A percentile compares a stretch with the other conserved stretches of the same genome.
Evolutionary conservation across 164 flowering plant species (phyloP).

Genomic region (Stephania yunnanensis): DNA sequence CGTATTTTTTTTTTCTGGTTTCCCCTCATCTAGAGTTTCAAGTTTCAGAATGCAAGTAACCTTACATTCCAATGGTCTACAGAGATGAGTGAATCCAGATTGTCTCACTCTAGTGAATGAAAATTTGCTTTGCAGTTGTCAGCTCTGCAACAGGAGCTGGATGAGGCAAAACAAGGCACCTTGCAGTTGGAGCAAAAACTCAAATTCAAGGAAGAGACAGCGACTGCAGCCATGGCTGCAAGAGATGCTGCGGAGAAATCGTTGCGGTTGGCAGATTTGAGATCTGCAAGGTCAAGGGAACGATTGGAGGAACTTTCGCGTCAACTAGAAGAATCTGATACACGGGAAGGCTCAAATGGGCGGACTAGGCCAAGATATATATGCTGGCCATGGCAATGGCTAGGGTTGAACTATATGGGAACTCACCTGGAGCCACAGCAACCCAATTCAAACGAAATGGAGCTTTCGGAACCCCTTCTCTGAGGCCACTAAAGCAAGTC

Average conservation of each 20-base stretch:
- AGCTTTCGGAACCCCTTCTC: conserved; percentile 88
- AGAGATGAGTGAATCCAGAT: neutral
- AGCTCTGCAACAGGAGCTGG: conserved; percentile 60
- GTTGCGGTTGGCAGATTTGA: conserved; percentile 66
- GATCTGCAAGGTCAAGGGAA: conserved; percentile 78
- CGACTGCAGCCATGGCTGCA: conserved; percentile 92
- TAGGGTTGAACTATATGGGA: conserved; percentile 75
- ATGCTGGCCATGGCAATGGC: conserved; percentile 99
- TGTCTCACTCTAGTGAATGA: conserved; percentile 1
- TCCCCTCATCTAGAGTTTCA: neutral
- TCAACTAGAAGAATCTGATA: conserved; percentile 73
- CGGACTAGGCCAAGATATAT: conserved; percentile 49
- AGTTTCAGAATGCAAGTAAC: too few species aligned
- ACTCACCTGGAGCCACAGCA: conserved; percentile 31
- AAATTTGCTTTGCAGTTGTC: conserved; percentile 46
- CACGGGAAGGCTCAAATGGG: conserved; percentile 39
- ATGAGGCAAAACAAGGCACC: conserved; percentile 71
- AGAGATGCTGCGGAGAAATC: conserved; percentile 95
- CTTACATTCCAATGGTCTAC: too few species aligned
- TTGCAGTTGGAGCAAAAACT: conserved; percentile 75
- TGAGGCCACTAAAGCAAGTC: conserved; percentile 15
- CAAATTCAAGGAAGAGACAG: conserved; percentile 89
- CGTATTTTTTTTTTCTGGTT: neutral
- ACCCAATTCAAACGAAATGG: conserved; percentile 83
- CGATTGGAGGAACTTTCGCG: conserved; percentile 80